Percentiles rank a stretch among this genome's conserved stretches.
Evolutionary conservation across 164 flowering plant genomes (phyloP).

Genomic region (Cinnamomum micranthum): DNA sequence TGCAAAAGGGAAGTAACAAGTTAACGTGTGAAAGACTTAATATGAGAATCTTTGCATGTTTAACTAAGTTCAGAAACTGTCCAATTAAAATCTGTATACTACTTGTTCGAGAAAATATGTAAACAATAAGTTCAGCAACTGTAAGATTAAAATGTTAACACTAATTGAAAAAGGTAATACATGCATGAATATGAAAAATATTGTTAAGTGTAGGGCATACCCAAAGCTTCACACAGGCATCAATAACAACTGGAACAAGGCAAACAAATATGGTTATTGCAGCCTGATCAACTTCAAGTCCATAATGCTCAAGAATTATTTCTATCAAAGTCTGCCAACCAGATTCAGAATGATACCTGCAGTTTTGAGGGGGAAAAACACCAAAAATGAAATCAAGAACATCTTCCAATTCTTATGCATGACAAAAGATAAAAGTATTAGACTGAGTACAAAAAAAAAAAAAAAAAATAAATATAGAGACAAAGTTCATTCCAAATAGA

Average conservation of each 20-base stretch:
- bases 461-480: too few species aligned
- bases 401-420: neutral
- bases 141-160: too few species aligned
- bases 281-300: conserved; percentile 68
- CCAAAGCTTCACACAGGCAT: conserved; percentile 96
- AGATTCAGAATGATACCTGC: conserved; percentile 95
- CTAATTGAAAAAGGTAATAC: neutral
- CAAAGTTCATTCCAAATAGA: neutral
- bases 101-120: neutral
- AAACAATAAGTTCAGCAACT: neutral
- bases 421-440: neutral
- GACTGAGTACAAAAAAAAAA: too few species aligned
- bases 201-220: conserved; percentile 33
- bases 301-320: conserved; percentile 80
- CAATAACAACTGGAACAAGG: conserved; percentile 72
- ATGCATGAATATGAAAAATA: conserved; percentile 2
- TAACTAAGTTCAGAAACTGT: neutral
- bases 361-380: conserved; percentile 1
- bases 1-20: too few species aligned
- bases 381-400: neutral
- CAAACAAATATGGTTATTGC: conserved; percentile 72
- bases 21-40: neutral
- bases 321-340: conserved; percentile 94
- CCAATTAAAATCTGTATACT: neutral
- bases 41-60: too few species aligned